Percentiles rank a stretch among this genome's conserved stretches.
phyloP scores from a whole-genome alignment of 768 basidiomycete species.

The Lanmaoa rubissima region DNA sequence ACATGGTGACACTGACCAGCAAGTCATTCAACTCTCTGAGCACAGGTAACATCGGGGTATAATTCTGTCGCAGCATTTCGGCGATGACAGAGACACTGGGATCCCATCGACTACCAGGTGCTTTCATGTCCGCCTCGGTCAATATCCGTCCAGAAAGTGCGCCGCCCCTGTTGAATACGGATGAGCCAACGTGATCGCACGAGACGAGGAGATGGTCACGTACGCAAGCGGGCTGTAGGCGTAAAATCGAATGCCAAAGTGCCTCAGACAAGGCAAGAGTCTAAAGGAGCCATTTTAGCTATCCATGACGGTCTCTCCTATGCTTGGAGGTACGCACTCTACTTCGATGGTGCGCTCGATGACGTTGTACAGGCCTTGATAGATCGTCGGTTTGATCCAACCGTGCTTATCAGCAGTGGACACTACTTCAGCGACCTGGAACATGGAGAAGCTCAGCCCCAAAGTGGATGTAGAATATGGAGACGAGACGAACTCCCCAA shows the following conservation, averaged over 20 bases:
- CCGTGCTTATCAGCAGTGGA: conserved; percentile 41
- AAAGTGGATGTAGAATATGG: not conserved
- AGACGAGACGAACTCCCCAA: conserved; percentile 30
- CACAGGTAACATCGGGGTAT: conserved; percentile 12
- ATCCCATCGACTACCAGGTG: conserved; percentile 12
- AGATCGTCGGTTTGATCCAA: conserved; percentile 48
- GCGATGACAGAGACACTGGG: conserved; percentile 3
- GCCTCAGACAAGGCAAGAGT: conserved; percentile 43
- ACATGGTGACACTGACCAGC: conserved; percentile 4
- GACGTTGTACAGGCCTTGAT: conserved; percentile 49
- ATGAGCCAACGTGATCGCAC: not conserved
- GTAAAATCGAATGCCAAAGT: conserved; percentile 41
- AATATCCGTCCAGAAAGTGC: conserved; percentile 10
- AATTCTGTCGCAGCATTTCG: not conserved
- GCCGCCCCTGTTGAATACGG: conserved; percentile 7
- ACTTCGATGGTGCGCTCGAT: conserved; percentile 34
- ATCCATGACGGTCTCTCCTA: too few relatives aligned
- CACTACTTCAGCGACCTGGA: conserved; percentile 43
- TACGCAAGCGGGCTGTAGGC: conserved; percentile 27
- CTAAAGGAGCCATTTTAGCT: not conserved
- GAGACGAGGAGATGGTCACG: not conserved
- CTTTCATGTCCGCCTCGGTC: conserved; percentile 4
- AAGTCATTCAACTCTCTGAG: conserved; percentile 16
- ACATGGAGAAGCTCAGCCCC: not conserved
- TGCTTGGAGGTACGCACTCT: conserved; percentile 2